Conservation (phyloP, 768 basidiomycete species). For the Pleurotus eryngii region DNA sequence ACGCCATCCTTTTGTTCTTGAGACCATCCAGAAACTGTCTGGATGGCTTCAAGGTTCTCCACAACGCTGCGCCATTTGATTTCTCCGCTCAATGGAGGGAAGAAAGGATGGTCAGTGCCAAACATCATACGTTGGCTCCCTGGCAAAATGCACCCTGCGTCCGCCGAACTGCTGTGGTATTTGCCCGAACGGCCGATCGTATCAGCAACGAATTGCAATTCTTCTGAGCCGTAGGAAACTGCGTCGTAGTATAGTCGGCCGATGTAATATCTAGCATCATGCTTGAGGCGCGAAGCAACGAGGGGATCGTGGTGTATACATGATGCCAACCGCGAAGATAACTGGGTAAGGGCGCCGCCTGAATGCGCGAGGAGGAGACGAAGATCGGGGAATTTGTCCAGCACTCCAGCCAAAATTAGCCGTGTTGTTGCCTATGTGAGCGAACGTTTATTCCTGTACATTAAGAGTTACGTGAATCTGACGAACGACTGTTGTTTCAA, state of each 20-base stretch:
- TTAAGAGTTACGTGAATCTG: not conserved
- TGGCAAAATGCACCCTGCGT: slow-evolving; percentile 31
- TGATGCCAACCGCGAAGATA: slow-evolving; percentile 81
- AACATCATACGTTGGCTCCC: slow-evolving; percentile 69
- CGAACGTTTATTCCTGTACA: slow-evolving; percentile 2
- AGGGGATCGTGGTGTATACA: slow-evolving; percentile 85
- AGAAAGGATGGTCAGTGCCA: slow-evolving; percentile 90
- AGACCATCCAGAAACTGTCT: slow-evolving; percentile 58
- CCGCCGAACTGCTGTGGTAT: slow-evolving; percentile 37
- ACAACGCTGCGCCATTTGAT: slow-evolving; percentile 84
- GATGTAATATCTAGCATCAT: slow-evolving; percentile 83
- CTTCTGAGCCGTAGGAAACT: slow-evolving; percentile 86
- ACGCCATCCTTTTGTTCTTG: slow-evolving; percentile 61
- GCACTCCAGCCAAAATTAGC: slow-evolving; percentile 74
- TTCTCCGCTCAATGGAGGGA: slow-evolving; percentile 68
- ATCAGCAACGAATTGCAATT: slow-evolving; percentile 74
- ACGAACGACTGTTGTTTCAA: slow-evolving; percentile 84
- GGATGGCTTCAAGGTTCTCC: slow-evolving; percentile 81
- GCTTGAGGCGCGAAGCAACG: slow-evolving; percentile 68
- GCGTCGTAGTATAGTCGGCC: slow-evolving; percentile 81
- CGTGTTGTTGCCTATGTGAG: slow-evolving; percentile 61
- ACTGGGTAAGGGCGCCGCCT: slow-evolving; percentile 77
- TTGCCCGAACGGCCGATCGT: slow-evolving; percentile 57
- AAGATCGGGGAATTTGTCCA: slow-evolving; percentile 76
- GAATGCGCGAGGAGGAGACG: slow-evolving; percentile 84